Evolutionary conservation across 257 asterid genomes (phyloP), one percentile per base, ranked within the genome.

Genomic region (Ocimum tenuiflorum): DNA sequence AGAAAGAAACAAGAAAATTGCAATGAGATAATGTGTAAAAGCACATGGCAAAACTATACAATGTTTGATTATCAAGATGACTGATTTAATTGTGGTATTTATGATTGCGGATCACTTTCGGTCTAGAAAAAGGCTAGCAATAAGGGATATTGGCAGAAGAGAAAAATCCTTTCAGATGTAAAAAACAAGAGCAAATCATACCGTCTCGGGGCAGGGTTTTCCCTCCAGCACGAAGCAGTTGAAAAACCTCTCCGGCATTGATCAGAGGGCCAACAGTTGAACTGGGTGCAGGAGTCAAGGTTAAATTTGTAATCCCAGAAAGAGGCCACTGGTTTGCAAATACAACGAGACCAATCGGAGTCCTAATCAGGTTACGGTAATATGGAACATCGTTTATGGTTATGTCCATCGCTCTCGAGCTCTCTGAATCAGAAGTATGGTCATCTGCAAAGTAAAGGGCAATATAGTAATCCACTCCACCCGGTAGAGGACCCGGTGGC

Each of bases 231-330:
- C 74, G 79, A 57, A 94, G 71, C 62, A 90, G 67, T 65, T 68
- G 84, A 68, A 88, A 90, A 65, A 80, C 79, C 88, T 94, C 99
- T 73, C 99, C 99, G 17, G 83, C 97, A 67, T 94, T 90, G 50
- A 94, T 83, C 56, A 88, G 49, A 18, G 97, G 99, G 60, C 97
- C 97, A 10, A 48, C 56, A 43, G 73, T 83, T 38, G 99, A 88
- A 39, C 96, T 95, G 53, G 80, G 71, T 23, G 79, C 65, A 6
- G 97, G 87, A 57, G 77, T 68, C 67, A 94, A 57, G 56, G 94
- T 85, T 60, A 94, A 33, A 69, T 80, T 94, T 3, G 97, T 85
- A 69, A 76, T 43, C 53, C 96, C 97, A 73, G 77, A 61, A 66
- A 94, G 92, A 68, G 79, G 96, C 99, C 99, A 94, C 72, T 63